These are phyloP conservation scores for Begonia loranthoides DNA, from an alignment of 306 rosid species.

Conservation along the genomic window DNA sequence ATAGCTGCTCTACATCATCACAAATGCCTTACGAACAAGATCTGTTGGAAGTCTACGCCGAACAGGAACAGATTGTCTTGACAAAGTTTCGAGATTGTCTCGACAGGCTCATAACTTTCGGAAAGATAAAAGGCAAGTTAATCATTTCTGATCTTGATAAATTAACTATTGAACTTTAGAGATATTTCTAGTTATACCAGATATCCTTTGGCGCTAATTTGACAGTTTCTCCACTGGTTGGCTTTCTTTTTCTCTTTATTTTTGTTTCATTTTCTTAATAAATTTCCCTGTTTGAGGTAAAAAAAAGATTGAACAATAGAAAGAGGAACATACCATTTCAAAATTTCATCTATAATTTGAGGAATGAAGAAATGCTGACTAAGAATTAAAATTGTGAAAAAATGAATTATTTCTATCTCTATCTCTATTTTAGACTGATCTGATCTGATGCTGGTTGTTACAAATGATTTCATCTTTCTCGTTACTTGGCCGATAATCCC, in stretches of 20 bases:
- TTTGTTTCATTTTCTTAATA: too few relatives aligned
- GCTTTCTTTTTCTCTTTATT: too few relatives aligned
- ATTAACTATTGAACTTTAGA: background rate
- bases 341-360: background rate
- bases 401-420: too few relatives aligned
- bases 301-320: background rate
- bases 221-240: too few relatives aligned
- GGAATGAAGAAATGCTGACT: too few relatives aligned
- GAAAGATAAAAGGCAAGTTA: slow-evolving; percentile 87
- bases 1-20: slow-evolving; percentile 45
- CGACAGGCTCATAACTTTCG: slow-evolving; percentile 75
- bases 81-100: slow-evolving; percentile 81
- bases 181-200: too few relatives aligned
- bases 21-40: slow-evolving; percentile 64
- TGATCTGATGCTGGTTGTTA: background rate
- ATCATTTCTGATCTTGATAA: slow-evolving; percentile 8
- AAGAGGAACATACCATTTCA: background rate
- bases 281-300: background rate
- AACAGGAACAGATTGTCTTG: slow-evolving; percentile 76
- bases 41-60: slow-evolving; percentile 64
- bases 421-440: too few relatives aligned
- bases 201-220: too few relatives aligned
- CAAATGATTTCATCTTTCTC: background rate
- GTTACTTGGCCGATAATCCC: background rate
- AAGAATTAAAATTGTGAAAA: too few relatives aligned